These are phyloP conservation scores for Rhizoclosmatium sp. DNA, from an alignment of 192 early-diverging fungal genomes.

Conservation along the genomic window DNA sequence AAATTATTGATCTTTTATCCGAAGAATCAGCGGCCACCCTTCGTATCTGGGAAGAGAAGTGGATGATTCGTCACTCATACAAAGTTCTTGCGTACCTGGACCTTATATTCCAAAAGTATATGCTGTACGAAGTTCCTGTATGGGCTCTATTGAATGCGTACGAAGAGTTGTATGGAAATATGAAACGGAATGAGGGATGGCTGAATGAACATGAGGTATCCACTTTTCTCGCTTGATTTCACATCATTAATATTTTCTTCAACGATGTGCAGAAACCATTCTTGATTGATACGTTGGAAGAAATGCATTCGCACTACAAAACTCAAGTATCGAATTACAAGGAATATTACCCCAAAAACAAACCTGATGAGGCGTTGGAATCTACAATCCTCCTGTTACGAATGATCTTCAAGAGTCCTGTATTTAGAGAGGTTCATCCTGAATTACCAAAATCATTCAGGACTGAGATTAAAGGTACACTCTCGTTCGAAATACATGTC, in stretches of 20 bases:
- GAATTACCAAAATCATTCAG: slow-evolving; percentile 53
- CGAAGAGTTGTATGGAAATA: slow-evolving; percentile 49
- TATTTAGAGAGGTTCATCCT: slow-evolving; percentile 54
- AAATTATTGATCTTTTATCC: slow-evolving; percentile 48
- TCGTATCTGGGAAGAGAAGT: slow-evolving; percentile 39
- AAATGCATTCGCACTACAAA: slow-evolving; percentile 59
- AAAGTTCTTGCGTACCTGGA: slow-evolving; percentile 53
- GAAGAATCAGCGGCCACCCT: slow-evolving; percentile 47
- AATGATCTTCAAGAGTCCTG: slow-evolving; percentile 59
- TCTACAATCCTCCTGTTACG: slow-evolving; percentile 59
- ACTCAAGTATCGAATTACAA: slow-evolving; percentile 60
- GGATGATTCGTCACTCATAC: slow-evolving; percentile 54
- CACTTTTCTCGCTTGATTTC: slow-evolving; percentile 2
- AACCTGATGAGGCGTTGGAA: slow-evolving; percentile 57
- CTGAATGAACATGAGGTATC: slow-evolving; percentile 46
- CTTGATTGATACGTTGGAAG: slow-evolving; percentile 52
- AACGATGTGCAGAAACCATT: slow-evolving; percentile 34
- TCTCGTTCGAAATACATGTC: background rate
- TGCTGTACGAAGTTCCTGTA: slow-evolving; percentile 50
- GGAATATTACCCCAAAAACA: slow-evolving; percentile 64
- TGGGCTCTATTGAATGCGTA: slow-evolving; percentile 51
- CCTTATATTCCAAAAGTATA: slow-evolving; percentile 58
- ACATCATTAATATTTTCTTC: background rate
- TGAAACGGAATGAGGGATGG: slow-evolving; percentile 51
- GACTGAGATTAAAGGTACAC: slow-evolving; percentile 37